Evolutionary conservation across 208 protist species (phyloP), one percentile per base, ranked within the genome.

Genomic region (Herpetomonas tarakana): DNA sequence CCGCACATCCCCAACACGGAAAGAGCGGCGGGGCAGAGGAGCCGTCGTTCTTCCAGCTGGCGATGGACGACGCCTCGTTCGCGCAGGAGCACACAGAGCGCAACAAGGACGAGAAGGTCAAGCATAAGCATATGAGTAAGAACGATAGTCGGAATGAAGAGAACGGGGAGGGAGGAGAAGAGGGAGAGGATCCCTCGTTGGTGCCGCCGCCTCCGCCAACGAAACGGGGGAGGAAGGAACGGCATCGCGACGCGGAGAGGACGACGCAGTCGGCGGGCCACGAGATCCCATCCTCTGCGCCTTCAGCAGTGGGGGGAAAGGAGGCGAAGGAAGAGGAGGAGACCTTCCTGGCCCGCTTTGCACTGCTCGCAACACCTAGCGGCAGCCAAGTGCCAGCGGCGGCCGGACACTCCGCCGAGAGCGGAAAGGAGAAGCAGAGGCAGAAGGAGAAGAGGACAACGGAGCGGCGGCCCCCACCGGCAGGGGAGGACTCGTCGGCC

Each of bases 51-150:
- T 51, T 47, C 7, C 54, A 26, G 26, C 12, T 16, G 25, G 7
- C n/a, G 7, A 30, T 57, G 35, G 58, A 64, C 25, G 54, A 62
- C 0, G 28, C 6, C 35, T 16, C 21, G 4, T 49, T 64, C 14
- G 62, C 64, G 65, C 30, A 75, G 29, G 67, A 76, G 31, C 51
- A 59, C 31, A 54, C 66, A 28, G 58, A 28, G 0, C 39, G 9
- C 35, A 41, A 41, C 9, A 41, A 41, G 35, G 35, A 41, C 9
- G 14, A 41, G 35, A 41, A 41, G 35, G 35, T 18, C 9, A 41
- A 41, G 35, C 35, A 41, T 41, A 41, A 41, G 35, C 9, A 41
- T 18, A 41, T 14, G 35, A 6, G 14, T 6, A 6, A 41, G 14
- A 41, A 6, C 35, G n/a, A n/a, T n/a, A n/a, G n/a, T n/a, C n/a